Conservation (phyloP, 2,329 filamentous ascomycete species). For the Zymoseptoria brevis region DNA sequence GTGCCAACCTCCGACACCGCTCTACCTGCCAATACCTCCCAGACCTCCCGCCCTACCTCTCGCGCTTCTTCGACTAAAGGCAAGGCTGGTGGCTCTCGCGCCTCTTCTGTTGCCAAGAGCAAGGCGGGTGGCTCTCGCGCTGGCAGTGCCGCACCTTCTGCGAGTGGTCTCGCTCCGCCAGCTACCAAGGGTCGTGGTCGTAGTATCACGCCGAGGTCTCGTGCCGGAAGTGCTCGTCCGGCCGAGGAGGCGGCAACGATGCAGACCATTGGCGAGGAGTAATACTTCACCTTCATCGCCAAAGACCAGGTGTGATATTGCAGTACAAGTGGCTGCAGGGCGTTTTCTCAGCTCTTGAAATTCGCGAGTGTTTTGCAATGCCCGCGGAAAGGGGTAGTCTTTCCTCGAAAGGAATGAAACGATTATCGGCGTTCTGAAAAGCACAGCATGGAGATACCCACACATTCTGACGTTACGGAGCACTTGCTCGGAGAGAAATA, state of each 20-base stretch:
- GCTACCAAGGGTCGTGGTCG: conserved; percentile 6
- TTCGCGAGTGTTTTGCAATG: not conserved
- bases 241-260: conserved; percentile 1
- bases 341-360: not conserved
- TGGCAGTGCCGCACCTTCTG: conserved; percentile 7
- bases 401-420: not conserved
- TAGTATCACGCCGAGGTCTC: conserved; percentile 11
- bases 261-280: conserved; percentile 6
- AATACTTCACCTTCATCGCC: not conserved
- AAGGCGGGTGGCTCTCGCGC: conserved; percentile 4
- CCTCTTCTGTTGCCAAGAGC: conserved; percentile 2
- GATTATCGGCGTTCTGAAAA: not conserved
- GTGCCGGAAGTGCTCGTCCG: conserved; percentile 6
- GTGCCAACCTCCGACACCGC: conserved; percentile 11
- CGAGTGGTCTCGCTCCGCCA: conserved; percentile 7
- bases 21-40: conserved; percentile 7
- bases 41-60: conserved; percentile 11
- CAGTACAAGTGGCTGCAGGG: not conserved
- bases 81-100: conserved; percentile 4
- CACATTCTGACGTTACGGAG: not conserved
- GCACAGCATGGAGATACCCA: not conserved
- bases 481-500: not conserved
- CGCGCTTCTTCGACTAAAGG: not conserved
- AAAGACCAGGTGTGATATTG: not conserved
- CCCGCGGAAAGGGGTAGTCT: not conserved